Evolutionary conservation across 306 rosid genomes (phyloP).

Genomic region (Citrullus mucosospermus): DNA sequence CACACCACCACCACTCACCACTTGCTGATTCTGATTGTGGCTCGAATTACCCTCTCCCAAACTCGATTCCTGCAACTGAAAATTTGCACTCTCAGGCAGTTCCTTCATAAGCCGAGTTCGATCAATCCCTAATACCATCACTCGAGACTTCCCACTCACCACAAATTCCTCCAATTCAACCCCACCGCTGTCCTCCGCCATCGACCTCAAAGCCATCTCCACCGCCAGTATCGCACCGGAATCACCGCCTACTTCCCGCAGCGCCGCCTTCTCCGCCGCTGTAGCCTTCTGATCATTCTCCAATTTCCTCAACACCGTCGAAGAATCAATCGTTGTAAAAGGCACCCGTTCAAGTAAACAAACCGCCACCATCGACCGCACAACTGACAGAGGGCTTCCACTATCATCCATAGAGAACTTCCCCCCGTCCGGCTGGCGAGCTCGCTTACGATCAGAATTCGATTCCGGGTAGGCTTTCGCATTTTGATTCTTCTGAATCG

Average conservation of each 20-base stretch:
- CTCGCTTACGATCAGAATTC: conserved; percentile 4
- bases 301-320: conserved; percentile 67
- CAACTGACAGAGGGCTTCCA: conserved; percentile 47
- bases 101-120: conserved; percentile 69
- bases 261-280: conserved; percentile 47
- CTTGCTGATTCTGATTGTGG: conserved; percentile 29
- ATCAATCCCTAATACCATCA: conserved; percentile 69
- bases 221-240: conserved; percentile 70
- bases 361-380: conserved; percentile 79
- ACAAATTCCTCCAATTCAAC: conserved; percentile 87
- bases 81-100: conserved; percentile 58
- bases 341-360: conserved; percentile 68
- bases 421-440: conserved; percentile 11
- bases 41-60: conserved; percentile 31
- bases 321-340: conserved; percentile 74
- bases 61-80: conserved; percentile 32
- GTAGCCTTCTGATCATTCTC: conserved; percentile 61
- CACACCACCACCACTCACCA: conserved; percentile 9
- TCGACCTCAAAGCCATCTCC: conserved; percentile 89
- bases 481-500: conserved; percentile 22
- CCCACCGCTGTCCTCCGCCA: conserved; percentile 69
- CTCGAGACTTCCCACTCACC: conserved; percentile 75
- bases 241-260: conserved; percentile 74
- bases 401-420: conserved; percentile 25
- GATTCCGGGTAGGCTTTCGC: conserved; percentile 9